Conservation (phyloP, 139 green algal species). For the Chlorella sp. region DNA sequence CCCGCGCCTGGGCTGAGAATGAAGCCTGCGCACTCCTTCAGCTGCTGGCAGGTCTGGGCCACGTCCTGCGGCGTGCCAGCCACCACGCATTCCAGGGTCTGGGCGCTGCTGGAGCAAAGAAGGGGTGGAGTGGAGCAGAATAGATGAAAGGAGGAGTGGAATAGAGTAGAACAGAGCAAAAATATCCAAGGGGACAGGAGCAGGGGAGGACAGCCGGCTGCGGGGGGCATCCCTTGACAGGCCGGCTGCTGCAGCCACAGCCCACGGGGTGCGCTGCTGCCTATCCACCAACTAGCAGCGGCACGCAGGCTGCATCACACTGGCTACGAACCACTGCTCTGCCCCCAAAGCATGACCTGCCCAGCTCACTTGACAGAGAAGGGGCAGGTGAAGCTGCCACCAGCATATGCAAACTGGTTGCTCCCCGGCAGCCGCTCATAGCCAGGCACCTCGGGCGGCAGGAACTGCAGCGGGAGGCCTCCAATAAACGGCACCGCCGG, state of each 20-base stretch:
- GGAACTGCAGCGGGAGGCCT: not conserved
- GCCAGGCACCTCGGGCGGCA: not conserved
- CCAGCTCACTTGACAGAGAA: not conserved
- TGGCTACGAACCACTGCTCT: too few species aligned
- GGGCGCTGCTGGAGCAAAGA: not conserved
- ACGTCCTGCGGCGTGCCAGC: not conserved
- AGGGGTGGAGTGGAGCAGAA: too few species aligned
- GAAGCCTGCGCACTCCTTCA: not conserved
- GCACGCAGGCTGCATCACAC: too few species aligned
- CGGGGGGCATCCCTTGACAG: too few species aligned
- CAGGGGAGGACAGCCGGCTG: too few species aligned
- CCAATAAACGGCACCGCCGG: not conserved
- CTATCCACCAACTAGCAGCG: too few species aligned
- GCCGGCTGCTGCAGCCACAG: too few species aligned
- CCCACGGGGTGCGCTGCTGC: too few species aligned
- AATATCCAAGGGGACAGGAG: too few species aligned
- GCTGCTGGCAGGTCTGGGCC: not conserved
- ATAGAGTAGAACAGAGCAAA: too few species aligned
- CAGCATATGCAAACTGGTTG: not conserved
- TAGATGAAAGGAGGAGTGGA: too few species aligned
- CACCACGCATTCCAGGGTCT: not conserved
- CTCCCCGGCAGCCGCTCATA: not conserved
- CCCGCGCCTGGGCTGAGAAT: not conserved
- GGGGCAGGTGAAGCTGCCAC: constrained; percentile 3
- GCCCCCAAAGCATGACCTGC: too few species aligned